Evolutionary conservation across 352 stramenopile genomes (phyloP).

Genomic region (Peronospora farinosa): DNA sequence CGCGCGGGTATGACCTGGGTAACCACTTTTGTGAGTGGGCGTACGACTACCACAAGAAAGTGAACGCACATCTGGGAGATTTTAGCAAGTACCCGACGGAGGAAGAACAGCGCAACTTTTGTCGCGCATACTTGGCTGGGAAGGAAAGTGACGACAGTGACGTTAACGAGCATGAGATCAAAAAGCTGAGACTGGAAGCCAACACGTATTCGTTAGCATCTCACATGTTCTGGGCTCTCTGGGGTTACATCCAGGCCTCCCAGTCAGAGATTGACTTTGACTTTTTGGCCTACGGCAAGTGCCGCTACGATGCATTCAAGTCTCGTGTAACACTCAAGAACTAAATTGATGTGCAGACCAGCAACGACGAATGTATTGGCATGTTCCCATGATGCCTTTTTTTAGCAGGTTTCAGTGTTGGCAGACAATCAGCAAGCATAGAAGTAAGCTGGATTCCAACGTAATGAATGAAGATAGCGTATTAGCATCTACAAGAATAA

Average conservation of each 20-base stretch:
- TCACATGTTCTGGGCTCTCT: slow-evolving; percentile 88
- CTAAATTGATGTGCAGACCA: slow-evolving; percentile 8
- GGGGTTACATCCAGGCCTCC: slow-evolving; percentile 85
- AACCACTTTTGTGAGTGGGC: slow-evolving; percentile 91
- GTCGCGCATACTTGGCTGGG: slow-evolving; percentile 56
- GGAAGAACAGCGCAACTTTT: slow-evolving; percentile 65
- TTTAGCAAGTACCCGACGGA: slow-evolving; percentile 67
- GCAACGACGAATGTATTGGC: background rate
- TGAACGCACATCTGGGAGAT: slow-evolving; percentile 69
- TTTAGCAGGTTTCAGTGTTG: background rate
- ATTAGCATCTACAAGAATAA: too few species aligned
- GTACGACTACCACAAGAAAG: slow-evolving; percentile 83
- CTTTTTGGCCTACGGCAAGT: slow-evolving; percentile 81
- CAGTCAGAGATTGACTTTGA: slow-evolving; percentile 91
- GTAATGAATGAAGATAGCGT: background rate
- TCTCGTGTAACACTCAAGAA: slow-evolving; percentile 47
- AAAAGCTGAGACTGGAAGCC: slow-evolving; percentile 55
- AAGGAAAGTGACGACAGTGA: slow-evolving; percentile 32
- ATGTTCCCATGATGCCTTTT: background rate
- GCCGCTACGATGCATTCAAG: slow-evolving; percentile 68
- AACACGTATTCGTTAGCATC: slow-evolving; percentile 82
- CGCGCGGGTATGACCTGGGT: slow-evolving; percentile 84
- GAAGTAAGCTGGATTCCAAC: background rate
- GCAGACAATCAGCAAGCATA: background rate
- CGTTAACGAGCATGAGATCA: slow-evolving; percentile 52